Conservation (phyloP, 2,329 filamentous ascomycete species). For the Simplicillium aogashimaense region DNA sequence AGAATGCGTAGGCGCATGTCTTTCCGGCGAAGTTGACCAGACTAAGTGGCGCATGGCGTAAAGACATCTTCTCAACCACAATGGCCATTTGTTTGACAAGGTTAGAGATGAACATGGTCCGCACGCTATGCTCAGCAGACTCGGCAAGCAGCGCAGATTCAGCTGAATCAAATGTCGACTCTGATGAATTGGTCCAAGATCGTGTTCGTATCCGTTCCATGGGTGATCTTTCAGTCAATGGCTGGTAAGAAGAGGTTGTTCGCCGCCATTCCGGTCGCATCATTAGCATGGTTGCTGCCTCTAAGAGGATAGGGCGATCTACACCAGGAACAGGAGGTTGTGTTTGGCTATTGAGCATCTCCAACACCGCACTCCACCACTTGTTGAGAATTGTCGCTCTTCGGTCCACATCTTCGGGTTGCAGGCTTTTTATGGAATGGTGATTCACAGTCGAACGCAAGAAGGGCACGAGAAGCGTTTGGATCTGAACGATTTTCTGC, state of each 20-base stretch:
- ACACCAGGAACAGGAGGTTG: constrained; percentile 68
- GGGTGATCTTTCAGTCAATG: constrained; percentile 45
- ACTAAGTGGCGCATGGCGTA: constrained; percentile 55
- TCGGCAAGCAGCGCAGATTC: constrained; percentile 41
- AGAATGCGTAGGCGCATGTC: constrained; percentile 85
- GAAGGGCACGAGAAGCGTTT: constrained; percentile 65
- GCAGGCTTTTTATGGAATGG: constrained; percentile 51
- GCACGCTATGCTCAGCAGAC: constrained; percentile 80
- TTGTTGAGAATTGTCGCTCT: constrained; percentile 73
- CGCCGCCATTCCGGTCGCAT: constrained; percentile 79
- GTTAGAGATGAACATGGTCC: constrained; percentile 77
- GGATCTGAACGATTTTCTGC: constrained; percentile 67
- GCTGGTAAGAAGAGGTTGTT: constrained; percentile 56
- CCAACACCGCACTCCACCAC: constrained; percentile 80
- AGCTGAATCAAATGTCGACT: constrained; percentile 59
- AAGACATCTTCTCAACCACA: constrained; percentile 81
- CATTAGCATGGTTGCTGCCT: constrained; percentile 75
- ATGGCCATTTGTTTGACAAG: constrained; percentile 75
- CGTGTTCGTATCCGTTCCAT: constrained; percentile 33
- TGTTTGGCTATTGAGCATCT: constrained; percentile 63
- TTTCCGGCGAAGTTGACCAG: constrained; percentile 82
- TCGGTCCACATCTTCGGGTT: constrained; percentile 75
- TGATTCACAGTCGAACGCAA: constrained; percentile 60
- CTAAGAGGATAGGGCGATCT: constrained; percentile 73
- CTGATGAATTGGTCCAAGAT: constrained; percentile 39